Base-by-base conservation (phyloP, 2,329 filamentous ascomycete genomes). In the Didymella sp. region DNA sequence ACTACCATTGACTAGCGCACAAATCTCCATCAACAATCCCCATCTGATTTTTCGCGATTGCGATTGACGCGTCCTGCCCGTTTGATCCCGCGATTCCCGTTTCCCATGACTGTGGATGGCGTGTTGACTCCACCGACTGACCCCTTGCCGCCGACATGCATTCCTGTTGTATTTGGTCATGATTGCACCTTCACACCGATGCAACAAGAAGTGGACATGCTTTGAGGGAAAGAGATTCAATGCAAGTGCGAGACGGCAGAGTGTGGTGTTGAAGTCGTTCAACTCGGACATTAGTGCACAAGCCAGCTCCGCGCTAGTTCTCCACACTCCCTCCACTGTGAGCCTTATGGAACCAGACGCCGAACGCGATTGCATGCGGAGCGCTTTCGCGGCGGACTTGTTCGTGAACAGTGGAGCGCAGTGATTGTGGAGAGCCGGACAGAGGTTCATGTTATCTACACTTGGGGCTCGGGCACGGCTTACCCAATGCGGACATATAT, bases 41-140 rank as follows among this genome's bases (percentile, higher is more conserved):
- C 38, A 55, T 57, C 49, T 54, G 58, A 54, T 68, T 63, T 63
- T 67, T 64, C 51, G 61, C 60, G 38, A 64, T 66, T 56, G 43
- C 48, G 38, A 58, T 58, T 60, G 61, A 62, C 54, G 64, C 66
- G 44, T 70, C 61, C 63, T 72, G 70, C 66, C 69, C 67, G 60
- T 62, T 37, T 59, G 61, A 62, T 71, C 62, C 66, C 69, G 66
- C 64, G 44, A 68, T 65, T 63, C 69, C 62, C 62, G 58, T 64
- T 63, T 61, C 64, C 68, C 60, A 57, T 53, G 49, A 59, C 37
- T 43, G 58, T 56, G 63, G 27, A 50, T 45, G 40, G 45, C 13
- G 38, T 50, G 48, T 51, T 40, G 38, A 33, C 50, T 45, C 40
- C 45, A 53, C 46, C 38, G 41, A 50, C 37, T 25, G 27, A 48